Conservation (phyloP, 1,284 basidiomycete genomes). For the Austroboletus novae-zelandiae region DNA sequence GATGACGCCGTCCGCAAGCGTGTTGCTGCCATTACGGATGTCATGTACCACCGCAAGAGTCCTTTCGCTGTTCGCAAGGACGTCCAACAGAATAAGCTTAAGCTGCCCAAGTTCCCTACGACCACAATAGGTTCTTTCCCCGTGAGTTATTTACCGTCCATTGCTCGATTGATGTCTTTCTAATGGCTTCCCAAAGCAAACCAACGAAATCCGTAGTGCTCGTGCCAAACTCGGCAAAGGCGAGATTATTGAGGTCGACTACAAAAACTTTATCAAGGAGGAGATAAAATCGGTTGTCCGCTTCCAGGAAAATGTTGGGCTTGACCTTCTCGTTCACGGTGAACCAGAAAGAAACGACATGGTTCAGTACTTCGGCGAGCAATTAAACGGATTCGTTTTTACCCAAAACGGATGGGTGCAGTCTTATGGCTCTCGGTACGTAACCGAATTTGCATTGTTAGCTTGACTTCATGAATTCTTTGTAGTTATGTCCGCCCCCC, state of each 20-base stretch:
- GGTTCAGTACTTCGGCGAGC: slow-evolving; percentile 99
- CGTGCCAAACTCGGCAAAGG: slow-evolving; percentile 95
- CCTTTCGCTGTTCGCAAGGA: slow-evolving; percentile 88
- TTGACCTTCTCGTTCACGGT: slow-evolving; percentile 98
- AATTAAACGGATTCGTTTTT: slow-evolving; percentile 93
- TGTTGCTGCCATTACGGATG: slow-evolving; percentile 87
- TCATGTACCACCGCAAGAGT: slow-evolving; percentile 88
- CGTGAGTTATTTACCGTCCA: slow-evolving; percentile 39
- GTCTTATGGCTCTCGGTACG: slow-evolving; percentile 89
- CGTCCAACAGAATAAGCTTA: slow-evolving; percentile 86
- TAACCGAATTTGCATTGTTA: slow-evolving; percentile 7
- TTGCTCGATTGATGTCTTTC: background rate
- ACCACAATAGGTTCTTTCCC: slow-evolving; percentile 99
- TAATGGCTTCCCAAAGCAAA: slow-evolving; percentile 63
- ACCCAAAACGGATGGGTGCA: slow-evolving; percentile 99
- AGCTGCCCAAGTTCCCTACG: slow-evolving; percentile 96
- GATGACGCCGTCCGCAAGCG: slow-evolving; percentile 96
- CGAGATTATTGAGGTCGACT: slow-evolving; percentile 85
- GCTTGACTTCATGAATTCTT: slow-evolving; percentile 29
- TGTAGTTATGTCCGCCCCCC: slow-evolving; percentile 96
- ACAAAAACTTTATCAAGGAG: slow-evolving; percentile 98
- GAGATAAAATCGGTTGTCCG: slow-evolving; percentile 94
- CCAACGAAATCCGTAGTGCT: slow-evolving; percentile 97
- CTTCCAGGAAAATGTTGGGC: slow-evolving; percentile 95
- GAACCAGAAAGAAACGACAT: slow-evolving; percentile 99